A percentile compares a stretch with the other conserved stretches of the same genome.
Conservation (phyloP, 495 filamentous ascomycete genomes). For the Cairneyella variabilis region DNA sequence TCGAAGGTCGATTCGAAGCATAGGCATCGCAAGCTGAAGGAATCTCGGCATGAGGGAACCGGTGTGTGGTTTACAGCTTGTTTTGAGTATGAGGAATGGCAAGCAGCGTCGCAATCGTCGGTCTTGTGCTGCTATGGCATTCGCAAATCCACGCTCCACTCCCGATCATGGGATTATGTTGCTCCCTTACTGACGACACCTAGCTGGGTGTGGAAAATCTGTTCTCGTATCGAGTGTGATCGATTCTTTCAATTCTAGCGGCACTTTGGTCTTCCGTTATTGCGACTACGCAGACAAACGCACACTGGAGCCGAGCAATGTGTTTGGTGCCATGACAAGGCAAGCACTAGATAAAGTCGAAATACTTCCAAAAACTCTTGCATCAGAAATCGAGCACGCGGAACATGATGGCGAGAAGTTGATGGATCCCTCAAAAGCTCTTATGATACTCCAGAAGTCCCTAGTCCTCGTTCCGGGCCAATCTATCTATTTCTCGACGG, state of each 20-base stretch:
- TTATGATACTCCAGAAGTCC: background rate
- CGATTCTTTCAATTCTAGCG: background rate
- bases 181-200: background rate
- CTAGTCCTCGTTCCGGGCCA: background rate
- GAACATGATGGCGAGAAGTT: constrained; percentile 4
- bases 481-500: constrained; percentile 10
- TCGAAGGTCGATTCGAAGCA: constrained; percentile 15
- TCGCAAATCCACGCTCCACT: constrained; percentile 5
- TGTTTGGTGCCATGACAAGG: constrained; percentile 20
- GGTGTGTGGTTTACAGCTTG: constrained; percentile 6
- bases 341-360: constrained; percentile 5
- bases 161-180: background rate
- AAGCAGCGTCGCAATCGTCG: background rate
- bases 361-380: constrained; percentile 2
- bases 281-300: constrained; percentile 20
- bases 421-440: background rate
- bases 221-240: constrained; percentile 21
- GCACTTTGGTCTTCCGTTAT: constrained; percentile 19
- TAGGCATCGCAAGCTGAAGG: constrained; percentile 10
- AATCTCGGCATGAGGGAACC: constrained; percentile 13
- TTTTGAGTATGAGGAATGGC: constrained; percentile 3
- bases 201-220: constrained; percentile 30
- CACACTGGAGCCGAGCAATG: constrained; percentile 20
- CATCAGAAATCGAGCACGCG: background rate
- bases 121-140: constrained; percentile 30